These are phyloP conservation scores for Neostapfia colusana DNA, from an alignment of 176 grass and related monocot species.

Conservation along the genomic window DNA sequence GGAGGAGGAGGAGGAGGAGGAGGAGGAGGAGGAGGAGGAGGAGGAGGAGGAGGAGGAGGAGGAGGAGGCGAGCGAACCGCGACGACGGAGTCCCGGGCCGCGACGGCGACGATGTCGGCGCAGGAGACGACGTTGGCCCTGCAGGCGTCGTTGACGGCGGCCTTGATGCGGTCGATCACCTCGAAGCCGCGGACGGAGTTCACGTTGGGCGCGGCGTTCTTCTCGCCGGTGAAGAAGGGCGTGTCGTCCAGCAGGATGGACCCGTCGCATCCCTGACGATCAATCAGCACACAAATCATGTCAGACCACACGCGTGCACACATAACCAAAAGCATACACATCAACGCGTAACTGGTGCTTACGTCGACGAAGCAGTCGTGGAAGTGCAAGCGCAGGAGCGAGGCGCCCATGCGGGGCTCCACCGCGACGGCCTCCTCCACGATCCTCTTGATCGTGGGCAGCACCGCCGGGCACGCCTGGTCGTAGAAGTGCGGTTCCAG, in stretches of 20 bases:
- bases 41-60: too few species aligned
- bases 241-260: conserved; percentile 84
- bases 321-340: too few species aligned
- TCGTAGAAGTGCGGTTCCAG: conserved; percentile 73
- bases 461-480: conserved; percentile 52
- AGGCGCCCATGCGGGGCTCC: conserved; percentile 77
- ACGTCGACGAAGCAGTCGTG: conserved; percentile 89
- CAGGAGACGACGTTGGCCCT: conserved; percentile 70
- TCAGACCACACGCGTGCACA: too few species aligned
- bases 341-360: background rate
- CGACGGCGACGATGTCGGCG: conserved; percentile 66
- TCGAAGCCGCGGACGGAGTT: conserved; percentile 76
- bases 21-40: too few species aligned
- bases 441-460: conserved; percentile 53
- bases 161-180: conserved; percentile 71
- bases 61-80: conserved; percentile 21
- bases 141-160: conserved; percentile 59
- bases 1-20: too few species aligned
- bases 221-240: conserved; percentile 68
- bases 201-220: conserved; percentile 60
- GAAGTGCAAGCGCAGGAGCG: conserved; percentile 79
- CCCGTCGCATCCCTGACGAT: conserved; percentile 76
- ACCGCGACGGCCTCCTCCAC: conserved; percentile 50
- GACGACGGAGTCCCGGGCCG: conserved; percentile 69
- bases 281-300: background rate